Base-by-base conservation (phyloP, 495 filamentous ascomycete species). In the Glutinoglossum americanum region DNA sequence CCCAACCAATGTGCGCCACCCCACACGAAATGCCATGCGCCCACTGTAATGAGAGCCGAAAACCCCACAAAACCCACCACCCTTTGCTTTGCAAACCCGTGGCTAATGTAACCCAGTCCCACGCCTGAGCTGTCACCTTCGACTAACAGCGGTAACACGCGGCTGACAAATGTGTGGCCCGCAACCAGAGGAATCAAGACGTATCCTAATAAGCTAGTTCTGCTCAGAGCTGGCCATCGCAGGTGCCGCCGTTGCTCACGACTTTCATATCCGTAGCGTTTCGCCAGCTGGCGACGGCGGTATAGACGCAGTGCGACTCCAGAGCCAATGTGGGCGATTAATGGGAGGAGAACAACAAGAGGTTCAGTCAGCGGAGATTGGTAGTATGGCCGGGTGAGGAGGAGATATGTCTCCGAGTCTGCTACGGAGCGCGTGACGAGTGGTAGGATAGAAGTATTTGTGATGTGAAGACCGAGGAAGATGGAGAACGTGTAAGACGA, bases 101-200 rank as follows among this genome's bases (percentile, higher is more conserved):
- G 88, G n/a, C 81, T 80, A 0, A 94, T 78, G 67, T 82, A 96
- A 23, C 79, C 80, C 28, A 96, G 69, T 1, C 84, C 84, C 28
- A 94, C 79, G 44, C 89, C 79, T 61, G 81, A 88, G 61, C 82
- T 89, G 37, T 87, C 88, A 0, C 89, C 89, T 35, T 94, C 86
- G 17, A 89, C 75, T 33, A 76, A 69, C 41, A 84, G 62, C 4
- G 89, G 89, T 21, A 89, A 69, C 0, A 74, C 69, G 13, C 89
- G 76, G 63, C 88, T 86, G 57, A 92, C 72, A 26, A 78, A 75
- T 0, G 76, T 74, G 68, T 96, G 89, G 6, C 78, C 75, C 0
- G 73, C 74, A 13, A 90, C 70, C 17, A 88, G 61, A 0, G 76
- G 82, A 5, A 76, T 62, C 17, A 88, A 72, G 0, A 74, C 61